Evolutionary conservation across 805 yeast genomes (phyloP).

Genomic region (Blastobotrys attinorum): DNA sequence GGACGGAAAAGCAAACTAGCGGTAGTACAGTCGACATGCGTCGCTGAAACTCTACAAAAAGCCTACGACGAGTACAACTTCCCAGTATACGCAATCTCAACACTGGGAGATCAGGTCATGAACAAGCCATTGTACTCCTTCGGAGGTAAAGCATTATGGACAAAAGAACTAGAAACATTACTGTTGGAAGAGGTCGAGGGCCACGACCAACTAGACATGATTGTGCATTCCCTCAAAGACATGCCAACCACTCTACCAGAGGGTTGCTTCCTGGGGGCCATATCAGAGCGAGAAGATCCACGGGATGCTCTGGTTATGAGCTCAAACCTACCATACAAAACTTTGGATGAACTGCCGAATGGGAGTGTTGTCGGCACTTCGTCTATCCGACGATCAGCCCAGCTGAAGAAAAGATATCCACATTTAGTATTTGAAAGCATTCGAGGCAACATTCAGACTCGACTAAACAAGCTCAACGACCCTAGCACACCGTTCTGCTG

Average conservation of each 20-base stretch:
- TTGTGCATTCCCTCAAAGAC: constrained; percentile 92
- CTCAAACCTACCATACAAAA: constrained; percentile 50
- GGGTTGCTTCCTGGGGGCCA: constrained; percentile 82
- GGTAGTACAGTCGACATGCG: constrained; percentile 73
- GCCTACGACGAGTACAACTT: constrained; percentile 61
- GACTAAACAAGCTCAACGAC: constrained; percentile 74
- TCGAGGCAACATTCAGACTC: constrained; percentile 77
- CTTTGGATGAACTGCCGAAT: constrained; percentile 66
- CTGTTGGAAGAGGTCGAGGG: constrained; percentile 53
- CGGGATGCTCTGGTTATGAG: constrained; percentile 85
- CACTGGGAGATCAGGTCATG: constrained; percentile 86
- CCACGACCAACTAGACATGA: constrained; percentile 64
- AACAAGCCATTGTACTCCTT: constrained; percentile 82
- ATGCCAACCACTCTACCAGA: constrained; percentile 87
- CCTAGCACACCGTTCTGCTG: constrained; percentile 57
- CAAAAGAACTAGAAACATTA: constrained; percentile 82
- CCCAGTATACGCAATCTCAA: constrained; percentile 69
- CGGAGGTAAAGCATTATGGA: constrained; percentile 96
- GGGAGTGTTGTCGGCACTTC: constrained; percentile 92
- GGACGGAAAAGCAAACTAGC: constrained; percentile 88
- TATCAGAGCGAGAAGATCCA: constrained; percentile 83
- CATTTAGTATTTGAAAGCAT: constrained; percentile 70
- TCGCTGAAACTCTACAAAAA: constrained; percentile 50
- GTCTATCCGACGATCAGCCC: constrained; percentile 89
- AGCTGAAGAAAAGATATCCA: constrained; percentile 72